phyloP scores from a whole-genome alignment of 768 basidiomycete species.

The Lentinula boryana region DNA sequence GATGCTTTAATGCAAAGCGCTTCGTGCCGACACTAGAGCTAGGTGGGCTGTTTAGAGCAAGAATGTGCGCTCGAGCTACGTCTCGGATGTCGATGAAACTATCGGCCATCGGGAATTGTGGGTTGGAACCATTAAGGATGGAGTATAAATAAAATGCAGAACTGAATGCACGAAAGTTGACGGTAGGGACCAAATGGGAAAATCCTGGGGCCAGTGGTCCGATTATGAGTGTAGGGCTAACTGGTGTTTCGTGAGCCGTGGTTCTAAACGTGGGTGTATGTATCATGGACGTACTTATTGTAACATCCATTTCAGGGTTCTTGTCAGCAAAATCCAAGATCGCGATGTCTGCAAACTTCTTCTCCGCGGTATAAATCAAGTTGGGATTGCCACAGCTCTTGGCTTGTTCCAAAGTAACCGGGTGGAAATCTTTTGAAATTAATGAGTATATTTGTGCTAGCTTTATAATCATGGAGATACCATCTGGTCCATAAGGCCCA shows the following conservation, averaged over 20 bases:
- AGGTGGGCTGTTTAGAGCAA: constrained; percentile 8
- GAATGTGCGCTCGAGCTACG: constrained; percentile 13
- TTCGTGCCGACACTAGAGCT: constrained; percentile 4
- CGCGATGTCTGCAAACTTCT: background rate
- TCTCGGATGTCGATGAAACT: constrained; percentile 14
- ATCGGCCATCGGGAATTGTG: constrained; percentile 1
- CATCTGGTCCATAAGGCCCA: background rate
- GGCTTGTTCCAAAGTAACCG: background rate
- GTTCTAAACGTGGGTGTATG: constrained; percentile 9
- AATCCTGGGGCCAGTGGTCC: constrained; percentile 20
- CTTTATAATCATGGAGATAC: background rate
- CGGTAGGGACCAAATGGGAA: constrained; percentile 11
- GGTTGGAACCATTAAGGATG: constrained; percentile 10
- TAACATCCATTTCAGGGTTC: background rate
- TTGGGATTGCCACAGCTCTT: background rate
- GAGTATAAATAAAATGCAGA: constrained; percentile 11
- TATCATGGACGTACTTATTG: constrained; percentile 10
- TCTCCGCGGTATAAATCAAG: constrained; percentile 1
- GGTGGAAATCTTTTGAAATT: background rate
- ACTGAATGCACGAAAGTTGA: constrained; percentile 10
- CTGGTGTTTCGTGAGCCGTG: constrained; percentile 3
- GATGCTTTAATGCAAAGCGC: constrained; percentile 8
- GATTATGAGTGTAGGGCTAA: constrained; percentile 18
- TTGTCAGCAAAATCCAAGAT: background rate
- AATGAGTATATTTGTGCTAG: background rate